A percentile compares a stretch with the other conserved stretches of the same genome.
phyloP scores from a whole-genome alignment of 2,329 filamentous ascomycete genomes.

The Apiospora malaysiana region DNA sequence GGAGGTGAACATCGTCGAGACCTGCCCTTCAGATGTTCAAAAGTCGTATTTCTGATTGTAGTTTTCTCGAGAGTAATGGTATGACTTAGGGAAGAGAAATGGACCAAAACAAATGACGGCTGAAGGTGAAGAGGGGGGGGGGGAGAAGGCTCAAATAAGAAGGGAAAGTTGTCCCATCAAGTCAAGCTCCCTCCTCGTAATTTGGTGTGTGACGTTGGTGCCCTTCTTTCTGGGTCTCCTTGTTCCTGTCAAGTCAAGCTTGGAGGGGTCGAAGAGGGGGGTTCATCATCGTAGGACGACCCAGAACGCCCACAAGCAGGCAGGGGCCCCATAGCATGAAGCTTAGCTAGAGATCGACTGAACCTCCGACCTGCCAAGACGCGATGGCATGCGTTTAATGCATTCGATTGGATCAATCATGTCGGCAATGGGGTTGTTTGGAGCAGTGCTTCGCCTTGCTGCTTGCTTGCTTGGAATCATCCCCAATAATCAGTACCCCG shows the following conservation, averaged over 20 bases:
- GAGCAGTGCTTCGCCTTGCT: not conserved
- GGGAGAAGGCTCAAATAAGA: not conserved
- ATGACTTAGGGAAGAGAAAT: not conserved
- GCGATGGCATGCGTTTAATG: constrained; percentile 17
- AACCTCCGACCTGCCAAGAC: constrained; percentile 19
- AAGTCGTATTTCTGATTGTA: not conserved
- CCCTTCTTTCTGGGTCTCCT: not conserved
- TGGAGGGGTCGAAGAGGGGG: constrained; percentile 18
- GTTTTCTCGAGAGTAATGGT: constrained; percentile 9
- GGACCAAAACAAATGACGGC: not conserved
- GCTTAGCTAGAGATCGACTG: constrained; percentile 20
- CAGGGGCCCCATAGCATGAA: constrained; percentile 19
- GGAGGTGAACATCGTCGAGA: constrained; percentile 49
- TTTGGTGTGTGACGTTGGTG: constrained; percentile 19
- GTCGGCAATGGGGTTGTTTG: constrained; percentile 10
- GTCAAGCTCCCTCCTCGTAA: not conserved
- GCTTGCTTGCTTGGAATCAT: not conserved
- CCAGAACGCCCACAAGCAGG: not conserved
- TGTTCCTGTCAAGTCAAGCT: constrained; percentile 2
- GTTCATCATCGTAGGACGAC: constrained; percentile 14
- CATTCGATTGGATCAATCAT: not conserved
- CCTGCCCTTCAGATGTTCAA: constrained; percentile 15
- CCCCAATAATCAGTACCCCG: constrained; percentile 10
- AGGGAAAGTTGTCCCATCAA: not conserved
- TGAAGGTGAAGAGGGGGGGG: not conserved